phyloP scores from a whole-genome alignment of 352 stramenopile species.

The Phytopythium delawarense region DNA sequence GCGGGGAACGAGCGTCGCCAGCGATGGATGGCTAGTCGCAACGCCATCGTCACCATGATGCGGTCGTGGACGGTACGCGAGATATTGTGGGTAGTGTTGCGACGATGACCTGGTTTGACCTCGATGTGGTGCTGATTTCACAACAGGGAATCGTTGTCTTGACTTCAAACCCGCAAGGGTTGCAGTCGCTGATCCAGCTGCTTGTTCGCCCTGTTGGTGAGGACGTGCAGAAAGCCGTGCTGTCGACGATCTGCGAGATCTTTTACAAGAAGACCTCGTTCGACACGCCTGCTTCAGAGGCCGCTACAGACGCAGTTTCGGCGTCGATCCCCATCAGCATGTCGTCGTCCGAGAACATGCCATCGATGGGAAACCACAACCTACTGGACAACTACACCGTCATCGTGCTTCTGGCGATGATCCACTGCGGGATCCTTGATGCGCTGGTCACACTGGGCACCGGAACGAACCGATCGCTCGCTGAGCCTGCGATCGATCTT shows the following conservation, averaged over 20 bases:
- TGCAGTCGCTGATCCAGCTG: slow-evolving; percentile 83
- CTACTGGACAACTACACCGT: slow-evolving; percentile 88
- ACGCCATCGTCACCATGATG: slow-evolving; percentile 89
- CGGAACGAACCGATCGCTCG: slow-evolving; percentile 60
- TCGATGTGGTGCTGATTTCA: neutral
- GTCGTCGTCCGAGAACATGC: slow-evolving; percentile 61
- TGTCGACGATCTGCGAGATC: slow-evolving; percentile 87
- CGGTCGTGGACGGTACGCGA: slow-evolving; percentile 74
- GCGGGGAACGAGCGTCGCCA: slow-evolving; percentile 81
- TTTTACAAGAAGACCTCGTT: slow-evolving; percentile 87
- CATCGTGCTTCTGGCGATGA: slow-evolving; percentile 81
- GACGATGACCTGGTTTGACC: neutral
- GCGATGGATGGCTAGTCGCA: slow-evolving; percentile 87
- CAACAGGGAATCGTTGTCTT: slow-evolving; percentile 75
- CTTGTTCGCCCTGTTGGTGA: slow-evolving; percentile 85
- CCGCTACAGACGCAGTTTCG: slow-evolving; percentile 22
- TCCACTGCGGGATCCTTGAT: slow-evolving; percentile 82
- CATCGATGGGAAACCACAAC: slow-evolving; percentile 65
- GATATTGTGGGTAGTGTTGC: too few species aligned
- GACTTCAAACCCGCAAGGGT: slow-evolving; percentile 83
- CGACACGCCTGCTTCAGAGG: slow-evolving; percentile 49
- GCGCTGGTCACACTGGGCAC: slow-evolving; percentile 82
- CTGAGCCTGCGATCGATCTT: slow-evolving; percentile 81
- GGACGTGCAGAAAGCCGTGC: slow-evolving; percentile 84
- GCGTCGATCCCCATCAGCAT: slow-evolving; percentile 64